A percentile compares a stretch with the other conserved stretches of the same genome.
Conservation (phyloP, 352 stramenopile genomes). For the Phytopythium montanum region DNA sequence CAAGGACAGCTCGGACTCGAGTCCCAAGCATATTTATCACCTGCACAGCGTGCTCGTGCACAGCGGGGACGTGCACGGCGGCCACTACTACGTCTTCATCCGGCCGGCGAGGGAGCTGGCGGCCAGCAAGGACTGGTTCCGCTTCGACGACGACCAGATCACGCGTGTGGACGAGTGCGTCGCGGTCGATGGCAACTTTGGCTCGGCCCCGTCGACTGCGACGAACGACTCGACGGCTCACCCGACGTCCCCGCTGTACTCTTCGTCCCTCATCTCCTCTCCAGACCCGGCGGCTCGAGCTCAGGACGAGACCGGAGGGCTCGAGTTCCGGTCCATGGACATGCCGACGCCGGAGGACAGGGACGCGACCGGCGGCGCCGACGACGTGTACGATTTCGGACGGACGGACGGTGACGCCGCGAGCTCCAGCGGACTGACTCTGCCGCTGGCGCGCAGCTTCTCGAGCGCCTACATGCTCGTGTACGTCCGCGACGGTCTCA, state of each 20-base stretch:
- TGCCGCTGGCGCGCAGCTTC: slow-evolving; percentile 62
- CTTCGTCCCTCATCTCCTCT: slow-evolving; percentile 41
- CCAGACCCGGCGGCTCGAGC: slow-evolving; percentile 25
- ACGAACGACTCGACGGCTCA: slow-evolving; percentile 10
- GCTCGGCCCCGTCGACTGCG: slow-evolving; percentile 27
- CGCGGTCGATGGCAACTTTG: slow-evolving; percentile 80
- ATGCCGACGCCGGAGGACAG: slow-evolving; percentile 9
- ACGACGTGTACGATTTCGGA: slow-evolving; percentile 46
- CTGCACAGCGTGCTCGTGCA: slow-evolving; percentile 85
- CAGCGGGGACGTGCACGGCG: slow-evolving; percentile 82
- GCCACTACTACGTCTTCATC: slow-evolving; percentile 90
- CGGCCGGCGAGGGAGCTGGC: slow-evolving; percentile 64
- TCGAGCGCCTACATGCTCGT: slow-evolving; percentile 89
- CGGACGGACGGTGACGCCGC: slow-evolving; percentile 17
- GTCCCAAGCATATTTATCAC: slow-evolving; percentile 55
- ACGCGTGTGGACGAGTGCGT: slow-evolving; percentile 62
- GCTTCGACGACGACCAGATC: slow-evolving; percentile 87
- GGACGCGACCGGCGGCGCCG: slow-evolving; percentile 8
- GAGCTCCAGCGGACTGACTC: slow-evolving; percentile 35
- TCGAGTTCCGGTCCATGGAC: slow-evolving; percentile 43
- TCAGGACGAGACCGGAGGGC: slow-evolving; percentile 19
- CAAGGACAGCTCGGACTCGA: background rate
- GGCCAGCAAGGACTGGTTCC: slow-evolving; percentile 69
- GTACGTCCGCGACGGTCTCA: slow-evolving; percentile 76
- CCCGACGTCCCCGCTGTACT: slow-evolving; percentile 48